Evolutionary conservation across 2,329 filamentous ascomycete genomes (phyloP).

Genomic region (Colletotrichum truncatum): DNA sequence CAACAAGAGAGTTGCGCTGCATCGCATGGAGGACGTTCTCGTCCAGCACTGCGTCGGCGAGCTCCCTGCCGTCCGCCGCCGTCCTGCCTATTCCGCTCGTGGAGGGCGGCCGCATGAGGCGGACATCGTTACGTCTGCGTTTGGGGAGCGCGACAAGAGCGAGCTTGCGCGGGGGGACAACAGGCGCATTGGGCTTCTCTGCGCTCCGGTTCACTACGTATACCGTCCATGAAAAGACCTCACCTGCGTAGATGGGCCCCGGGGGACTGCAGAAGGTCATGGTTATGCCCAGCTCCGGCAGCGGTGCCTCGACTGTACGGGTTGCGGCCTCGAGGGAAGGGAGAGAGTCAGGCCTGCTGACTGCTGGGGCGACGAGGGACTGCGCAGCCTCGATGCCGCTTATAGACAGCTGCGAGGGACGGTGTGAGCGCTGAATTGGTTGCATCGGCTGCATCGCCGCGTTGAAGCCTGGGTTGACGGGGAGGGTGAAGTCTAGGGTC

Average conservation of each 20-base stretch:
- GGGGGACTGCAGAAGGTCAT: constrained; percentile 76
- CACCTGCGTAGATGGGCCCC: constrained; percentile 65
- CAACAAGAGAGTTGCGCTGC: constrained; percentile 71
- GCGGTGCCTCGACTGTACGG: constrained; percentile 52
- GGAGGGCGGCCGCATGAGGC: constrained; percentile 62
- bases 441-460: constrained; percentile 62
- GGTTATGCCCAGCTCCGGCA: constrained; percentile 75
- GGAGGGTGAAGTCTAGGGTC: constrained; percentile 73
- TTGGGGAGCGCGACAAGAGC: constrained; percentile 75
- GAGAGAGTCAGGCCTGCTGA: constrained; percentile 67
- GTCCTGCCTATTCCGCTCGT: constrained; percentile 49
- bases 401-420: constrained; percentile 72
- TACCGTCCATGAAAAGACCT: constrained; percentile 77
- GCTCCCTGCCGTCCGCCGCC: constrained; percentile 38
- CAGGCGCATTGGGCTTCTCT: constrained; percentile 43
- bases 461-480: constrained; percentile 71
- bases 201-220: constrained; percentile 79
- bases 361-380: constrained; percentile 66
- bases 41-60: constrained; percentile 75
- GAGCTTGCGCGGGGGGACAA: constrained; percentile 67
- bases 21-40: constrained; percentile 77
- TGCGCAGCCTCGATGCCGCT: constrained; percentile 60
- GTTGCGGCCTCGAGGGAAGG: constrained; percentile 66
- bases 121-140: constrained; percentile 66
- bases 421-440: constrained; percentile 68